Percentiles rank a stretch among this genome's conserved stretches.
Conservation (phyloP, 192 early-diverging fungal species). For the Glomus cerebriforme region DNA sequence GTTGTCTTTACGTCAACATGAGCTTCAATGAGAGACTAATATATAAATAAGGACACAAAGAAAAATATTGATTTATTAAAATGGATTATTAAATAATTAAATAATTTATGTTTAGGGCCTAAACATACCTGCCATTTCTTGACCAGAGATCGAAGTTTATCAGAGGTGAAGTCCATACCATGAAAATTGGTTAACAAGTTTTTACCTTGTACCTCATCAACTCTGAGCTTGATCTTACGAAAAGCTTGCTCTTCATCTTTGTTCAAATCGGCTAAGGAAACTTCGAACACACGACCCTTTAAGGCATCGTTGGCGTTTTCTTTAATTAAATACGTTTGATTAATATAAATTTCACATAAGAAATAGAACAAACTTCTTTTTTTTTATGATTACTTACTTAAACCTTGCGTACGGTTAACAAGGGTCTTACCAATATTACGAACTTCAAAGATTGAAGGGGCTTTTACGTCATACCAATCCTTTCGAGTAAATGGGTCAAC, state of each 20-base stretch:
- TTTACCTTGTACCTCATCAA: conserved; percentile 97
- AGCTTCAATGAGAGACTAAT: conserved; percentile 91
- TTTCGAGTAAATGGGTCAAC: conserved; percentile 99
- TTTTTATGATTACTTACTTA: conserved; percentile 67
- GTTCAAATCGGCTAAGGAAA: conserved; percentile 95
- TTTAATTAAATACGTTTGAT: neutral
- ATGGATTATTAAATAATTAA: neutral
- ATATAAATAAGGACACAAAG: neutral
- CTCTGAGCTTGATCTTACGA: conserved; percentile 97
- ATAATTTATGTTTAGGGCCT: neutral
- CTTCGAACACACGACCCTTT: conserved; percentile 95
- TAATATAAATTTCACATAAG: neutral
- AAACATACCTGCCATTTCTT: conserved; percentile 94
- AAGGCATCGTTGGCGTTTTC: conserved; percentile 92
- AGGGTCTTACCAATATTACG: conserved; percentile 98
- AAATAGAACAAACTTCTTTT: too few species aligned
- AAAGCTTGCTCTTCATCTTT: conserved; percentile 73
- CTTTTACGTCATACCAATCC: conserved; percentile 99
- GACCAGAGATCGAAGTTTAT: conserved; percentile 99
- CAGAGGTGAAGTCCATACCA: conserved; percentile 99
- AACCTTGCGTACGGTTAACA: conserved; percentile 99
- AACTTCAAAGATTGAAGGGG: conserved; percentile 92
- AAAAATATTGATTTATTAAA: neutral
- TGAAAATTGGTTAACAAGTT: conserved; percentile 99
- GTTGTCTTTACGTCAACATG: conserved; percentile 99